Conservation (phyloP, 2,329 filamentous ascomycete genomes). For the Monosporascus ibericus region DNA sequence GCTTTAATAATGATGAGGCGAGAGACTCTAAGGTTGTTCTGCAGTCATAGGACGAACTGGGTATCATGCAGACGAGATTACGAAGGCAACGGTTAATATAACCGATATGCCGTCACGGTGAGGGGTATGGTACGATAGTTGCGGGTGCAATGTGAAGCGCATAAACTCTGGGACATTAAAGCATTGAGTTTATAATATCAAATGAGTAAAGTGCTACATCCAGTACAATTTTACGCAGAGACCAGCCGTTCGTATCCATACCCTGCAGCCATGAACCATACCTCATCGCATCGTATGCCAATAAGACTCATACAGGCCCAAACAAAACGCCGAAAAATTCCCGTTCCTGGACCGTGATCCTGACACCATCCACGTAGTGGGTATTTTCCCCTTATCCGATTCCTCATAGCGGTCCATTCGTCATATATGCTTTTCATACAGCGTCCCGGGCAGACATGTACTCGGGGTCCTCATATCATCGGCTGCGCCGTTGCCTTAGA, state of each 20-base stretch:
- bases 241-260: not conserved
- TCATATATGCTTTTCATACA: not conserved
- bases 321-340: not conserved
- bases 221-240: not conserved
- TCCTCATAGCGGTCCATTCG: not conserved
- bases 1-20: too few species aligned
- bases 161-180: too few species aligned
- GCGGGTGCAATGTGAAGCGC: too few species aligned
- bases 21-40: too few species aligned
- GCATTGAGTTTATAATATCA: too few species aligned
- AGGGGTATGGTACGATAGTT: too few species aligned
- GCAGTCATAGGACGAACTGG: too few species aligned
- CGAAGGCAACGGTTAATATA: too few species aligned
- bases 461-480: not conserved
- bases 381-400: not conserved
- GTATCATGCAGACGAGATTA: too few species aligned
- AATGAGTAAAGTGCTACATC: not conserved
- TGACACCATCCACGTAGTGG: not conserved
- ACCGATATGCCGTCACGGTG: too few species aligned
- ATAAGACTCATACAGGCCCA: not conserved
- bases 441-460: not conserved
- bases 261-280: not conserved
- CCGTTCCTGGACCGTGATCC: not conserved
- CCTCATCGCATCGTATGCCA: not conserved
- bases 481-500: conserved; percentile 22